These are phyloP conservation scores for Cairneyella variabilis DNA, from an alignment of 495 filamentous ascomycete species.

Conservation along the genomic window DNA sequence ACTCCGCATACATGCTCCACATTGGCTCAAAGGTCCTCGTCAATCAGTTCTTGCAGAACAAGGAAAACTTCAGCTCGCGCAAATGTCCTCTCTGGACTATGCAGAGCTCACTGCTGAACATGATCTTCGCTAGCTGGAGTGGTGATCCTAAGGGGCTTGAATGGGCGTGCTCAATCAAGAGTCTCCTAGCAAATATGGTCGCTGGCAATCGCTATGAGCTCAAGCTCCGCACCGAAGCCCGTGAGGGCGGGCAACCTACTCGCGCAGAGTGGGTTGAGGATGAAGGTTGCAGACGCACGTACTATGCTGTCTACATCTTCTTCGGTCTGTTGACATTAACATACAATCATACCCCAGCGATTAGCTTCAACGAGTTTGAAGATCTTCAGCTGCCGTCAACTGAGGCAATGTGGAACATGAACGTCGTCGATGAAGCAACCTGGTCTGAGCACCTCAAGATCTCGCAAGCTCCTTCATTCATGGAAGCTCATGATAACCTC, in stretches of 20 bases:
- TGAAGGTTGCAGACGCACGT: slow-evolving; percentile 92
- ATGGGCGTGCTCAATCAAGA: slow-evolving; percentile 98
- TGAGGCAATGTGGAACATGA: slow-evolving; percentile 91
- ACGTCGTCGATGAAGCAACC: slow-evolving; percentile 69
- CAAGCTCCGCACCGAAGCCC: slow-evolving; percentile 84
- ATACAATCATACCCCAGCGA: slow-evolving; percentile 96
- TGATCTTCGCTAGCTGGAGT: slow-evolving; percentile 99
- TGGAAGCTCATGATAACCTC: slow-evolving; percentile 88
- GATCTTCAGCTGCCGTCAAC: slow-evolving; percentile 87
- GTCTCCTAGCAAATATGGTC: slow-evolving; percentile 96
- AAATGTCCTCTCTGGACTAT: slow-evolving; percentile 98
- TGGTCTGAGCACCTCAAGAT: slow-evolving; percentile 76
- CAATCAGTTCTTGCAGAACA: slow-evolving; percentile 94
- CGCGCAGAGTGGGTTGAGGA: slow-evolving; percentile 96
- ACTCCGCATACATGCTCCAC: slow-evolving; percentile 93
- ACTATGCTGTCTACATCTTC: slow-evolving; percentile 98
- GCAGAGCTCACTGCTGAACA: slow-evolving; percentile 93
- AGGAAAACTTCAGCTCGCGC: slow-evolving; percentile 97
- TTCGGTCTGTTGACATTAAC: slow-evolving; percentile 93
- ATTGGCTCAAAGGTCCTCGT: slow-evolving; percentile 95
- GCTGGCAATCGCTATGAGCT: slow-evolving; percentile 95
- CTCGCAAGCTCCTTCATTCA: slow-evolving; percentile 75
- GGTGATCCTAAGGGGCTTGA: slow-evolving; percentile 96
- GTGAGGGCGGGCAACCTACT: slow-evolving; percentile 70
- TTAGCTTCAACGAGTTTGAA: slow-evolving; percentile 98